phyloP scores from a whole-genome alignment of 2,329 filamentous ascomycete genomes.

The Aspergillus sergii region DNA sequence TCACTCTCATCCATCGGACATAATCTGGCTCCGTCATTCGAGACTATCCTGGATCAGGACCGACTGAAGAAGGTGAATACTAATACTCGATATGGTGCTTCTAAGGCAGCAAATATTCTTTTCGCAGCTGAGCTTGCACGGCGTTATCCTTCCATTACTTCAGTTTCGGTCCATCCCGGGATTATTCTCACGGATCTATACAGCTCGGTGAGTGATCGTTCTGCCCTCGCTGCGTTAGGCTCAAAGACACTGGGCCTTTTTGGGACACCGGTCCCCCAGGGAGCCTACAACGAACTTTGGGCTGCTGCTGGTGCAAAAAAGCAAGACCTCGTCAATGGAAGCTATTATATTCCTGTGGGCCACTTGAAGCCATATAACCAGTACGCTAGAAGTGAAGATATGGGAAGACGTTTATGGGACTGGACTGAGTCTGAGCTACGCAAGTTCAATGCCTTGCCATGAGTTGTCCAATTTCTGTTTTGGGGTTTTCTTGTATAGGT shows the following conservation, averaged over 20 bases:
- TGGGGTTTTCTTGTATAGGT: neutral
- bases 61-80: constrained; percentile 34
- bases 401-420: constrained; percentile 34
- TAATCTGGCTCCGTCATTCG: constrained; percentile 26
- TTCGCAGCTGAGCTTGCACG: constrained; percentile 46
- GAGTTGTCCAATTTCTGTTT: neutral
- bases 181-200: constrained; percentile 40
- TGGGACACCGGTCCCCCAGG: constrained; percentile 24
- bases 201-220: constrained; percentile 17
- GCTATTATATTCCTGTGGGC: constrained; percentile 35
- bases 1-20: constrained; percentile 35
- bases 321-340: constrained; percentile 29
- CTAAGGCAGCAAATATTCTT: constrained; percentile 52
- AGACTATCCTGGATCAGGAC: constrained; percentile 33
- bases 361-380: constrained; percentile 28
- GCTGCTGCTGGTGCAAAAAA: constrained; percentile 30
- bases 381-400: constrained; percentile 27
- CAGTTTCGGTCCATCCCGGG: constrained; percentile 52
- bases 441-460: neutral
- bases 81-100: constrained; percentile 45
- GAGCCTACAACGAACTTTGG: constrained; percentile 34
- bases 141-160: constrained; percentile 36
- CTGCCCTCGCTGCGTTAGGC: constrained; percentile 9
- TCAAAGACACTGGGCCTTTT: constrained; percentile 19
- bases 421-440: constrained; percentile 36